Evolutionary conservation across 306 rosid genomes (phyloP), one percentile per base, ranked within the genome.

Genomic region (Dryas drummondii): DNA sequence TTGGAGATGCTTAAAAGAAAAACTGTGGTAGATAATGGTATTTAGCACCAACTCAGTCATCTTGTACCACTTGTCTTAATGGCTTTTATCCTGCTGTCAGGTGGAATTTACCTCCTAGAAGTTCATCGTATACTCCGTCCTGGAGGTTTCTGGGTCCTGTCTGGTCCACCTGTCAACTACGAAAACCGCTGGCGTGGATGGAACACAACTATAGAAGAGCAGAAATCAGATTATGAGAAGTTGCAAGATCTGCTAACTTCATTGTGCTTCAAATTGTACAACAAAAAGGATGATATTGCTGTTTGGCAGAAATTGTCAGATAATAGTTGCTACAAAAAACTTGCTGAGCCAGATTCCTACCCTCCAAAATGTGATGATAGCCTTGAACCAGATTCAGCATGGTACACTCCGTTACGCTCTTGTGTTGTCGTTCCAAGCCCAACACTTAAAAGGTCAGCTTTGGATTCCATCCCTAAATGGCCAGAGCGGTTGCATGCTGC

Each of bases 111-210:
- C 88, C 93, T 96, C 9, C 83, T 78, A 17, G 99, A 96, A 86
- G 68, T 96, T 66, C 91, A 90, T 70, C 93, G 99, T 59, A 92
- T 96, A 55, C 97, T 96, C 71, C 98, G 98, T 27, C 99, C 99
- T 0, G 99, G 99, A 74, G 99, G 99, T 41, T 92, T 96, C 75
- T 96, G 99, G 99, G 83, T 92, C 58, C 79, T 96, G 49, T 96
- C 99, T 5, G 99, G 99, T 27, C 99, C 99, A 11, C 99, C 99
- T 4, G 98, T 96, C 37, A 96, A 96, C 90, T 96, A 92, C 0
- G 84, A 92, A 83, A 73, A 78, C 46, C 90, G 89, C 74, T 96
- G 99, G 99, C 82, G 87, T 5, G 99, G 99, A 57, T 96, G 99
- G 99, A 90, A 96, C 86, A 92, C 99, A 4, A 96, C 98, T 0